Evolutionary conservation across 176 grass and related monocot genomes (phyloP).

Genomic region (Secale cereale): DNA sequence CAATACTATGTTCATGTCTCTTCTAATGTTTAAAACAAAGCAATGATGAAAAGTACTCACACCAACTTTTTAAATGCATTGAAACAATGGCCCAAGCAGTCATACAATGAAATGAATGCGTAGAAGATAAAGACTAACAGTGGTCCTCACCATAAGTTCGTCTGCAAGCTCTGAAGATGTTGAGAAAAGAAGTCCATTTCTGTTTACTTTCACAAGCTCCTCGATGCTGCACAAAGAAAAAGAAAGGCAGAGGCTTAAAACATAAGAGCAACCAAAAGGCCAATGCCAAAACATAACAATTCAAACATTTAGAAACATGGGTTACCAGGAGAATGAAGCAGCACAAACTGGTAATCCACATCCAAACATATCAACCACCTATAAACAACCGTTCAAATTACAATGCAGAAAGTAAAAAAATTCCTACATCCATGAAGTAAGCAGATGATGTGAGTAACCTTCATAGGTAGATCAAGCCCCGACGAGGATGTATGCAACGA

Average conservation of each 20-base stretch:
- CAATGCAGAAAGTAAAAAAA: background rate
- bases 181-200: conserved; percentile 90
- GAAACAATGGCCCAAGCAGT: background rate
- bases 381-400: conserved; percentile 17
- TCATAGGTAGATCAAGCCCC: conserved; percentile 93
- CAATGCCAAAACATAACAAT: conserved; percentile 10
- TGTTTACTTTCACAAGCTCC: conserved; percentile 87
- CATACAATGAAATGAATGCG: conserved; percentile 19
- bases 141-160: conserved; percentile 73
- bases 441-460: conserved; percentile 42
- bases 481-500: conserved; percentile 93
- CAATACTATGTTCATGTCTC: background rate
- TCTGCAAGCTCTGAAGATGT: conserved; percentile 90
- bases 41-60: background rate
- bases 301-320: conserved; percentile 23
- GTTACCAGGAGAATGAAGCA: conserved; percentile 95
- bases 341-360: conserved; percentile 97
- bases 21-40: background rate
- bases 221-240: conserved; percentile 55
- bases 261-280: conserved; percentile 3
- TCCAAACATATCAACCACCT: conserved; percentile 99
- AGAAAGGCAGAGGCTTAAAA: conserved; percentile 14
- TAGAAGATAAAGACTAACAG: conserved; percentile 1
- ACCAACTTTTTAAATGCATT: background rate
- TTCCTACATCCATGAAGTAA: background rate